Conservation (phyloP, 805 yeast species). For the Tanozyma kutaoensis region DNA sequence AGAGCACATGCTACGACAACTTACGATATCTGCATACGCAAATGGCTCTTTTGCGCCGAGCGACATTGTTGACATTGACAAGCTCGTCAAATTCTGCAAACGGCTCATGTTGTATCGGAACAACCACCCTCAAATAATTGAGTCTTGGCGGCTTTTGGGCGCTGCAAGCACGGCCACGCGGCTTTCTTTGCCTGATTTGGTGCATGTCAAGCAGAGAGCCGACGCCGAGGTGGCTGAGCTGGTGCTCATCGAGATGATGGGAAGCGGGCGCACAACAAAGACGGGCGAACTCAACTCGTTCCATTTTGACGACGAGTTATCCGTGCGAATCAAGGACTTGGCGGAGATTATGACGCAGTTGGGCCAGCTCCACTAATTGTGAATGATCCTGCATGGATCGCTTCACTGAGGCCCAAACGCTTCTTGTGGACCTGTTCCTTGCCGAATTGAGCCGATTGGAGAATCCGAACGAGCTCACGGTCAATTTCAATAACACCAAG, state of each 20-base stretch:
- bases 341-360: conserved; percentile 26
- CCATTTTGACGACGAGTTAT: conserved; percentile 13
- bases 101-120: conserved; percentile 20
- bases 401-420: conserved; percentile 7
- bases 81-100: conserved; percentile 14
- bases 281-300: conserved; percentile 17
- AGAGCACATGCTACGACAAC: conserved; percentile 12
- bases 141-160: conserved; percentile 22
- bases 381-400: neutral
- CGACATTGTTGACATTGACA: conserved; percentile 28
- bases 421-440: conserved; percentile 9
- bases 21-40: conserved; percentile 13
- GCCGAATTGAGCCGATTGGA: conserved; percentile 8
- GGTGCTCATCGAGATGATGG: conserved; percentile 27
- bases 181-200: conserved; percentile 9
- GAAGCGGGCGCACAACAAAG: conserved; percentile 15
- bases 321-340: conserved; percentile 23
- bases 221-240: conserved; percentile 20
- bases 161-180: conserved; percentile 6
- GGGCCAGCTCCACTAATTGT: conserved; percentile 13
- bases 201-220: conserved; percentile 15
- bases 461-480: conserved; percentile 1
- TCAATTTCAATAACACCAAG: conserved; percentile 13
- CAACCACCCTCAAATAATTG: conserved; percentile 11
- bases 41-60: conserved; percentile 10